These are phyloP conservation scores for Cladosporium sp. DNA, from an alignment of 2,329 filamentous ascomycete genomes.

Conservation along the genomic window DNA sequence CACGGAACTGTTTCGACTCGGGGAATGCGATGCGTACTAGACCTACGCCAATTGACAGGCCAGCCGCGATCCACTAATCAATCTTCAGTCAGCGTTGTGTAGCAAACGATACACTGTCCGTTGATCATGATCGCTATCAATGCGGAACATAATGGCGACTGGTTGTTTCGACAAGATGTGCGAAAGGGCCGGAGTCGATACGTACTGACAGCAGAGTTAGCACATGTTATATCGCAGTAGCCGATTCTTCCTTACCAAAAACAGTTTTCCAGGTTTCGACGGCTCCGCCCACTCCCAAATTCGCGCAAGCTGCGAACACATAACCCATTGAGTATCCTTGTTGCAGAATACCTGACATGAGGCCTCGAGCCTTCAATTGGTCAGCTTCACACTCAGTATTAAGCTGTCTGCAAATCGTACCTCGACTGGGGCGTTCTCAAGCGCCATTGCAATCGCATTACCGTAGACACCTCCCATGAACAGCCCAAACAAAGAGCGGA, in stretches of 20 bases:
- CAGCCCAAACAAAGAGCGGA: constrained; percentile 70
- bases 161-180: background rate
- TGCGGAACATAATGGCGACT: background rate
- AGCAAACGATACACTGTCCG: background rate
- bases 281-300: constrained; percentile 68
- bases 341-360: constrained; percentile 81
- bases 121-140: background rate
- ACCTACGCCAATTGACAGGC: constrained; percentile 67
- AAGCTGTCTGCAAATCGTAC: background rate
- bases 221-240: background rate
- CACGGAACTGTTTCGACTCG: constrained; percentile 73
- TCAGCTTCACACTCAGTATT: background rate
- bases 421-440: constrained; percentile 69
- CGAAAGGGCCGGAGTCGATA: background rate
- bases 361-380: constrained; percentile 58
- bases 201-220: background rate
- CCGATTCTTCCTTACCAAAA: constrained; percentile 17
- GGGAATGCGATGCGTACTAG: constrained; percentile 68
- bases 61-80: constrained; percentile 66
- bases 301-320: constrained; percentile 73
- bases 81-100: background rate
- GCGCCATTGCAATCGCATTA: constrained; percentile 74
- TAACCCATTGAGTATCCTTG: constrained; percentile 79
- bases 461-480: constrained; percentile 80
- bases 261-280: constrained; percentile 67